Conservation (phyloP, 1,284 basidiomycete genomes). For the Ustilago cynodontis region DNA sequence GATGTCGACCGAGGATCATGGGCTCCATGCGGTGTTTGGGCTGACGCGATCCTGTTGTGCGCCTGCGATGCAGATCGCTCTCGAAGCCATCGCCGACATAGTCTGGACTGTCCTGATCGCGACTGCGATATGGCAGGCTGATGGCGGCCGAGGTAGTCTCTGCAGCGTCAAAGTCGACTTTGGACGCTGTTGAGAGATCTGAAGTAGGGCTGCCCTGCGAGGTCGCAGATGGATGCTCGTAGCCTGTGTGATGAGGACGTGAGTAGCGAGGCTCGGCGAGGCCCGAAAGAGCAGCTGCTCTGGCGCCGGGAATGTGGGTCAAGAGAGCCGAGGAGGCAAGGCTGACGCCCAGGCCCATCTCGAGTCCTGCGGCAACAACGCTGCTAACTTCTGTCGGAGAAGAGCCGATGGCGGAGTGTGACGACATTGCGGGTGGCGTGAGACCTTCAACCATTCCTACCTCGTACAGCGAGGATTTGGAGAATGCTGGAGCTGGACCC, state of each 20-base stretch:
- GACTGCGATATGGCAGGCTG: conserved; percentile 31
- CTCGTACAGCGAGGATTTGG: conserved; percentile 38
- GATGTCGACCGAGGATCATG: conserved; percentile 42
- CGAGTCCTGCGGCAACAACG: conserved; percentile 57
- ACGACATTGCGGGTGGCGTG: conserved; percentile 38
- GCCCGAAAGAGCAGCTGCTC: conserved; percentile 31
- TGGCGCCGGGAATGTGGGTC: conserved; percentile 30
- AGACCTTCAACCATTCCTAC: conserved; percentile 50
- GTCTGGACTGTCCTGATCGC: conserved; percentile 21
- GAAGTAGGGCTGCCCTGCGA: neutral
- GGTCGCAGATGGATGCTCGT: conserved; percentile 12
- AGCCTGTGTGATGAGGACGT: conserved; percentile 22
- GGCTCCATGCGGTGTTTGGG: conserved; percentile 30
- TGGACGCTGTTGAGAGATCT: conserved; percentile 11
- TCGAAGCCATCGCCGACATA: conserved; percentile 22
- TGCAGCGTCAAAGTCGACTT: conserved; percentile 17
- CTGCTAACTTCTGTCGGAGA: conserved; percentile 46
- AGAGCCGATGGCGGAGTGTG: conserved; percentile 30
- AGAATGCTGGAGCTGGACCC: conserved; percentile 30
- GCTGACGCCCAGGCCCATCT: conserved; percentile 59
- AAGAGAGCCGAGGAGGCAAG: conserved; percentile 54
- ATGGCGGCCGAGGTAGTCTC: conserved; percentile 25
- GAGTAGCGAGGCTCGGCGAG: conserved; percentile 53
- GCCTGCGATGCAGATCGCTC: conserved; percentile 40
- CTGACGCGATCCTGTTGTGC: conserved; percentile 39